phyloP scores from a whole-genome alignment of 805 yeast species.

The Ogataea minuta region DNA sequence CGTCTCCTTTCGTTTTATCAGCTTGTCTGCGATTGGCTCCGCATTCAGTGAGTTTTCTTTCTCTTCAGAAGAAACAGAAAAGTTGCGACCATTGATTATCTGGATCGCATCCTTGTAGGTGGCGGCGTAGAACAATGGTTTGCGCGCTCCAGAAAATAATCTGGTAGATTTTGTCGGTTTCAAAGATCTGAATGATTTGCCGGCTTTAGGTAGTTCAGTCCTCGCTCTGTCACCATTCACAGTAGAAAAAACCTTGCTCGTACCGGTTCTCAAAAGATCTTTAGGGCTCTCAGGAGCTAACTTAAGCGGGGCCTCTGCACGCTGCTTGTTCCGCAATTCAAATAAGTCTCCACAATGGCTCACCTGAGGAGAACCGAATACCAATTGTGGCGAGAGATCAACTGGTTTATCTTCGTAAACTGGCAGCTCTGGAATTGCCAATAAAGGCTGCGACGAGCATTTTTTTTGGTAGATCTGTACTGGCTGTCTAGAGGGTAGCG shows the following conservation, averaged over 20 bases:
- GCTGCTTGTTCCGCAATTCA: background rate
- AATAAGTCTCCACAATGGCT: background rate
- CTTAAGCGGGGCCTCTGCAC: too few relatives aligned
- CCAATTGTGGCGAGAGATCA: conserved; percentile 6
- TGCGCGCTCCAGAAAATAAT: background rate
- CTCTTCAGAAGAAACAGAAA: background rate
- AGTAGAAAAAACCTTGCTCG: too few relatives aligned
- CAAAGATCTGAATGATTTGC: background rate
- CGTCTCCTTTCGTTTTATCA: too few relatives aligned
- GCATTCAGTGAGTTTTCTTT: conserved; percentile 3
- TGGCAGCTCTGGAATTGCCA: conserved; percentile 10
- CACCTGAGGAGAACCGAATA: conserved; percentile 2
- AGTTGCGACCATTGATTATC: background rate
- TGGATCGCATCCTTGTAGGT: conserved; percentile 2
- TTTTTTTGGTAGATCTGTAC: conserved; percentile 1
- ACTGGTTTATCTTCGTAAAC: background rate
- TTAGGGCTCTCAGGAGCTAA: background rate
- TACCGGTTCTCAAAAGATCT: background rate
- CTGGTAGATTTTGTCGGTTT: background rate
- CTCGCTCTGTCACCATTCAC: too few relatives aligned
- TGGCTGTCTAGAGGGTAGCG: conserved; percentile 1
- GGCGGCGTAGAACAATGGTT: conserved; percentile 3
- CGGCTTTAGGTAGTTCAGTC: background rate
- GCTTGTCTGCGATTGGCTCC: background rate
- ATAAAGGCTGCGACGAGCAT: conserved; percentile 6